Percentiles rank a stretch among this genome's conserved stretches.
Evolutionary conservation across 768 basidiomycete species (phyloP).

Genomic region (Megacollybia marginata): DNA sequence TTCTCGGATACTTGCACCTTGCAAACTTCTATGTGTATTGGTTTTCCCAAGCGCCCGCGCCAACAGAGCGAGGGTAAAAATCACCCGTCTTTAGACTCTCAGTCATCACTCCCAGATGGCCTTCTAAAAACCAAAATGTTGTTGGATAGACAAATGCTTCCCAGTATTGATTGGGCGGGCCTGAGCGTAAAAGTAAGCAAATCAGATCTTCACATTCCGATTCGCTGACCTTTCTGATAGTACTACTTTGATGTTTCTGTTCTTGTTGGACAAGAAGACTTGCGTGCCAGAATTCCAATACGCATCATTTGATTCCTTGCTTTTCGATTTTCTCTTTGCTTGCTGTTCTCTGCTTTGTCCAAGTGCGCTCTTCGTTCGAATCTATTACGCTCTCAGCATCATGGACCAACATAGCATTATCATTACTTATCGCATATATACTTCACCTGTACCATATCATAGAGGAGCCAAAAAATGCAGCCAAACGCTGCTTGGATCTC

Average conservation of each 20-base stretch:
- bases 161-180: slow-evolving; percentile 60
- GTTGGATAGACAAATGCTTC: slow-evolving; percentile 52
- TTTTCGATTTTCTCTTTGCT: background rate
- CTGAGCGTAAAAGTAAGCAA: slow-evolving; percentile 56
- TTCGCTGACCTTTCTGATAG: slow-evolving; percentile 25
- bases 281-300: slow-evolving; percentile 56
- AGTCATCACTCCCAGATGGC: slow-evolving; percentile 55
- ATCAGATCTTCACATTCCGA: slow-evolving; percentile 2
- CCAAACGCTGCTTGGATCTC: background rate
- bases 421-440: background rate
- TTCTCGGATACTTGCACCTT: slow-evolving; percentile 38
- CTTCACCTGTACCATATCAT: background rate
- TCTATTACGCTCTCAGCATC: background rate
- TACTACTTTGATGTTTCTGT: slow-evolving; percentile 72
- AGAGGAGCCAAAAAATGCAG: background rate
- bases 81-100: slow-evolving; percentile 40
- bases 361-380: background rate
- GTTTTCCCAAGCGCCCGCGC: slow-evolving; percentile 66
- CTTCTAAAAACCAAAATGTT: slow-evolving; percentile 53
- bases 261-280: slow-evolving; percentile 52
- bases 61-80: slow-evolving; percentile 27
- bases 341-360: no score
- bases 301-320: slow-evolving; percentile 32
- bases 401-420: background rate
- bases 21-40: slow-evolving; percentile 47